These are phyloP conservation scores for Fusarium setosum DNA, from an alignment of 2,329 filamentous ascomycete genomes.

Conservation along the genomic window DNA sequence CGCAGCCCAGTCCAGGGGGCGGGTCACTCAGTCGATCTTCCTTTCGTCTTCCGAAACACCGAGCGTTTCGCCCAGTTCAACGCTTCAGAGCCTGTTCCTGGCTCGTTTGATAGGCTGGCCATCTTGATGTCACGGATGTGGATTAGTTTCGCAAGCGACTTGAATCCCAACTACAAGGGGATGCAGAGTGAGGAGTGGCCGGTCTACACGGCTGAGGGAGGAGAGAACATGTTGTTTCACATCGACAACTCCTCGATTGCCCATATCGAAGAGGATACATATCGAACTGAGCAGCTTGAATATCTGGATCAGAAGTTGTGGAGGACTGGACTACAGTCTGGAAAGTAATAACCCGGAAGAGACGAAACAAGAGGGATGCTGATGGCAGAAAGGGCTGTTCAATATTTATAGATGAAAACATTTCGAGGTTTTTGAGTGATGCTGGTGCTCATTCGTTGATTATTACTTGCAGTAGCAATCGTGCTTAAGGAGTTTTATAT, in stretches of 20 bases:
- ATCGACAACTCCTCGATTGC: slow-evolving; percentile 13
- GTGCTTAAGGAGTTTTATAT: too few species aligned
- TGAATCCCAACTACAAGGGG: slow-evolving; percentile 21
- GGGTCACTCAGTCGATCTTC: slow-evolving; percentile 17
- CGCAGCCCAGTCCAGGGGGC: slow-evolving; percentile 14
- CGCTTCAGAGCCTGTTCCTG: slow-evolving; percentile 1
- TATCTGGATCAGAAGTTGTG: slow-evolving; percentile 29
- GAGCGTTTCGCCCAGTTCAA: slow-evolving; percentile 7
- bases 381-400: too few species aligned
- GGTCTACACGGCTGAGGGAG: not conserved
- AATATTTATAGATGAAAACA: too few species aligned
- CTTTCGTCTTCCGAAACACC: slow-evolving; percentile 21
- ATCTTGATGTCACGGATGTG: slow-evolving; percentile 22
- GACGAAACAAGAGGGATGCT: too few species aligned
- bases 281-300: slow-evolving; percentile 24
- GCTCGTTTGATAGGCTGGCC: slow-evolving; percentile 9
- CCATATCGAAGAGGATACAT: slow-evolving; percentile 13
- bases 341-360: not conserved
- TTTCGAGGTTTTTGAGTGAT: too few species aligned
- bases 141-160: slow-evolving; percentile 17
- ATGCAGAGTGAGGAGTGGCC: slow-evolving; percentile 14
- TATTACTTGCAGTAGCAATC: too few species aligned
- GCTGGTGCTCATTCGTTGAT: too few species aligned
- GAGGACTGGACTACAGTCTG: slow-evolving; percentile 11
- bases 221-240: slow-evolving; percentile 19